Evolutionary conservation across 257 asterid species (phyloP), one percentile per base, ranked within the genome.

Genomic region (Apocynum venetum): DNA sequence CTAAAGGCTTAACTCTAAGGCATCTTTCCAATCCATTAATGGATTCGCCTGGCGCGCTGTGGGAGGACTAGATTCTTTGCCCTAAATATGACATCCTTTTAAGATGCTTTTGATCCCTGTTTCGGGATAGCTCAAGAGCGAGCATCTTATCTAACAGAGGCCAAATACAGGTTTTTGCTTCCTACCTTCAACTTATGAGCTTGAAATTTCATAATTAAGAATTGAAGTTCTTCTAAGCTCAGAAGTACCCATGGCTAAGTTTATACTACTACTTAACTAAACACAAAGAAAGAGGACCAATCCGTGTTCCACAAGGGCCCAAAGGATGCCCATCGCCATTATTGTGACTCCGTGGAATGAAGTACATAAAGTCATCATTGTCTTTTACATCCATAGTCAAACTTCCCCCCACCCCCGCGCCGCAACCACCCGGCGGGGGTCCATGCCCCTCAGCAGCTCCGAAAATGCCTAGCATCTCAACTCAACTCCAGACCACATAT

Each of bases 351-450:
- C 38, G 38, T 19, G 73, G 38, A 25, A 68, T 35, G 43, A 19
- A 68, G 73, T 68, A 68, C 73, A 43, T 40, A 19, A 43, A 63
- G 69, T 43, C 36, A 43, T 67, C 38, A 43, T 68, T 43, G 53
- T 43, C 47, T 68, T 68, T 53, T 17, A 41, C 25, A n/a, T 68
- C 73, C 14, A 17, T 43, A 17, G 49, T 53, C 44, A 7, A 38
- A 2, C 72, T 38, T 41, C 73, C 73, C 2, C 17, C 25, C 49
- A 46, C 49, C 49, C 49, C 12, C 71, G 2, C 41, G 44, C 69
- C 48, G 20, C 71, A 1, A 7, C 25, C 44, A 2, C 48, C 10
- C 4, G 13, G 0, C 25, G 7, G 61, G 61, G 61, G 25, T 17
- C 61, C 61, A 4, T 4, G 35, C 6, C 14, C 13, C 49, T 19